Evolutionary conservation across 768 basidiomycete species (phyloP).

Genomic region (Floccularia luteovirens): DNA sequence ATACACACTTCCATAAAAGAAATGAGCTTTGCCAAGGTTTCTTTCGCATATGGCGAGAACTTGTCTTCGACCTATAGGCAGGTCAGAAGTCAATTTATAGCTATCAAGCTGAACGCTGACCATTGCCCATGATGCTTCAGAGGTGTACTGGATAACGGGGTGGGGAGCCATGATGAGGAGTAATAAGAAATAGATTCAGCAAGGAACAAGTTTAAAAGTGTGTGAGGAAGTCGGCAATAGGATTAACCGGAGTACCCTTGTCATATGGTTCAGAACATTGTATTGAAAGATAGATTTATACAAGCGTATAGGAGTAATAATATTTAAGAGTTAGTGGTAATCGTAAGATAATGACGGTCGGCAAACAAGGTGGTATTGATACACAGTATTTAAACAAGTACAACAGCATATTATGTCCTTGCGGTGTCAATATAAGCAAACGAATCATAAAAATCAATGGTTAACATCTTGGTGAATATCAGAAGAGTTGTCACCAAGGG

Average conservation of each 20-base stretch:
- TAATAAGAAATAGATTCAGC: slow-evolving; percentile 1
- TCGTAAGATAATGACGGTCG: background rate
- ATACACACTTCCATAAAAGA: slow-evolving; percentile 69
- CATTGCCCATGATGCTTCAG: slow-evolving; percentile 83
- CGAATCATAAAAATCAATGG: slow-evolving; percentile 10
- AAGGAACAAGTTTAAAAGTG: slow-evolving; percentile 2
- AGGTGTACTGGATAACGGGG: slow-evolving; percentile 71
- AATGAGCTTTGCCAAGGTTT: slow-evolving; percentile 77
- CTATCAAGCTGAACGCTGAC: slow-evolving; percentile 25
- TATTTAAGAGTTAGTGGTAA: background rate
- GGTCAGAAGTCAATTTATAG: background rate
- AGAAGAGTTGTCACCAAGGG: slow-evolving; percentile 33
- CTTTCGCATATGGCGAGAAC: slow-evolving; percentile 86
- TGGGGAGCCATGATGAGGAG: slow-evolving; percentile 47
- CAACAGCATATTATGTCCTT: background rate
- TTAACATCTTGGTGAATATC: slow-evolving; percentile 25
- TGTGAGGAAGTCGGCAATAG: slow-evolving; percentile 2
- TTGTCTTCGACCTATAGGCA: slow-evolving; percentile 73
- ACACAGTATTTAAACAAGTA: slow-evolving; percentile 2
- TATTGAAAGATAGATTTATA: no score
- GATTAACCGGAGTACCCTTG: slow-evolving; percentile 3
- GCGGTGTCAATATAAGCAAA: background rate
- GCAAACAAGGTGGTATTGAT: background rate
- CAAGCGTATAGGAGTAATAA: background rate
- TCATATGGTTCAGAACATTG: no score